Base-by-base conservation (phyloP, 306 rosid species). In the Castanopsis chinensis region DNA sequence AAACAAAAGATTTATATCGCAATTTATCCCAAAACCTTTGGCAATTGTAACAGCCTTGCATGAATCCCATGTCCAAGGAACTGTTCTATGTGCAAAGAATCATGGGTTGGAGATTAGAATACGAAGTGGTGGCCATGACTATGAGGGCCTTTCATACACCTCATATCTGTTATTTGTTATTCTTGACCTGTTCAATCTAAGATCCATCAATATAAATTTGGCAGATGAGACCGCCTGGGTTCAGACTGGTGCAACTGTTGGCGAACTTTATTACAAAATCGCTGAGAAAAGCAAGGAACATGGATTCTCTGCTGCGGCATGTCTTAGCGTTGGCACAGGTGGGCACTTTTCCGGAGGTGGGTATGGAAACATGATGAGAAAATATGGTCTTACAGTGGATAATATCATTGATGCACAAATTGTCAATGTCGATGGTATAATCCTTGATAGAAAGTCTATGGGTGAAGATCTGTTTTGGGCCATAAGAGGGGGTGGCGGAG, bases 381-480 rank as follows among this genome's bases (percentile, higher is more conserved):
- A 78, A 71, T 84, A 78, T 53, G 87, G 90, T 12, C 80, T 84
- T 1, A 7, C 90, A 0, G 54, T 37, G 9, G 90, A 87, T 54
- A 81, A 84, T 7, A 17, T 84, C 28, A 14, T 72, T 4, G 90
- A 87, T 23, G 87, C 81, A 5, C 25, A 69, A 18, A 58, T 87
- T 4, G 83, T 84, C 0, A 71, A 71, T 33, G 90, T 49, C 3
- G 18, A 78, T 6, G 87, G 86, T 8, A 25, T 1, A 17, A 71
- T 84, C 18, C 84, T 81, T 9, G 79, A 87, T 5, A 43, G 86
- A 69, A 58, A 79, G 9, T 55, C 73, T 1, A 84, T 87, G 87
- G 87, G 87, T 12, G 86, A 87, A 54, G 87, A 87, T 69, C 43
- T 81, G 4, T 87, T 87, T 55, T 87, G 90, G 90, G 90, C 86